These are phyloP conservation scores for Phytophthora tubulina DNA, from an alignment of 352 stramenopile species.

Conservation along the genomic window DNA sequence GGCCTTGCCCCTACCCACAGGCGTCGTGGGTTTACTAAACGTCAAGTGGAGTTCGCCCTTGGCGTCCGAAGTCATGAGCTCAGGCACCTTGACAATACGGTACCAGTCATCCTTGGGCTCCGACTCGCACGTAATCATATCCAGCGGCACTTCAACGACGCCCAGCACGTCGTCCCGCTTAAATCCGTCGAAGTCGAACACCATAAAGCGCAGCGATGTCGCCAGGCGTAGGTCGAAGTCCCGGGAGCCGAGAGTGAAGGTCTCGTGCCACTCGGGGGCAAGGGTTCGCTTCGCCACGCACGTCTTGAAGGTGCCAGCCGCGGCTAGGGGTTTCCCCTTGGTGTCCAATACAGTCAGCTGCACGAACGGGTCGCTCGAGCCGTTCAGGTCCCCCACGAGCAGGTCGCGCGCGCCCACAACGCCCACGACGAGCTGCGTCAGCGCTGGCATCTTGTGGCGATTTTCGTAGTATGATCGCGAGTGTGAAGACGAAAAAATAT, in stretches of 20 bases:
- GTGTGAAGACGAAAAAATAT: no score
- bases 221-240: constrained; percentile 66
- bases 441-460: constrained; percentile 16
- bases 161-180: constrained; percentile 72
- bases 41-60: constrained; percentile 63
- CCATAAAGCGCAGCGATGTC: constrained; percentile 67
- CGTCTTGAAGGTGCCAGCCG: constrained; percentile 58
- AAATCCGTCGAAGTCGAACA: constrained; percentile 70
- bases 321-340: constrained; percentile 49
- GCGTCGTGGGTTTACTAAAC: constrained; percentile 36
- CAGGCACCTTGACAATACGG: constrained; percentile 53
- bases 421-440: constrained; percentile 51
- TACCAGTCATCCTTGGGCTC: constrained; percentile 56
- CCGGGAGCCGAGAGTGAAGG: constrained; percentile 54
- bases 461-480: neutral
- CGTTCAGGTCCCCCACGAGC: constrained; percentile 71
- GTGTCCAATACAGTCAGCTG: constrained; percentile 63
- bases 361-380: constrained; percentile 81
- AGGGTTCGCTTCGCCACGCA: constrained; percentile 60
- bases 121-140: constrained; percentile 45
- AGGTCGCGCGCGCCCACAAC: constrained; percentile 69
- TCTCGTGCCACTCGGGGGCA: constrained; percentile 59
- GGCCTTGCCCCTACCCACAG: constrained; percentile 16
- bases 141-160: constrained; percentile 74
- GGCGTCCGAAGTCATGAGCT: constrained; percentile 62